A percentile compares a stretch with the other conserved stretches of the same genome.
phyloP scores from a whole-genome alignment of 2,329 filamentous ascomycete species.

The Pseudogymnoascus sp. region DNA sequence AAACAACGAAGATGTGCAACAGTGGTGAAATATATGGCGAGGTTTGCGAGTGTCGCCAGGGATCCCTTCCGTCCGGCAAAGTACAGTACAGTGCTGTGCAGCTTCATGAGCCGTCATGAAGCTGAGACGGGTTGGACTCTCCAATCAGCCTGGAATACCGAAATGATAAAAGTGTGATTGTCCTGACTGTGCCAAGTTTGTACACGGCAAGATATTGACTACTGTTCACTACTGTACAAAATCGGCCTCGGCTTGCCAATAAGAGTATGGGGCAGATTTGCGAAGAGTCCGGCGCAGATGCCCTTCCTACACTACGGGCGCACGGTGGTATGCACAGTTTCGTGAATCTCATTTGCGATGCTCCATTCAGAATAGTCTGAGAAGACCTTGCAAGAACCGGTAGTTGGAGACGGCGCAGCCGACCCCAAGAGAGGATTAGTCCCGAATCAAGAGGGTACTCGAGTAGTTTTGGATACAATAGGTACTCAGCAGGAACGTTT shows the following conservation, averaged over 20 bases:
- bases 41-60: neutral
- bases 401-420: neutral
- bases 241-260: conserved; percentile 1
- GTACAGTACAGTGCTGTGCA: neutral
- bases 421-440: neutral
- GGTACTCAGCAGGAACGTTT: conserved; percentile 4
- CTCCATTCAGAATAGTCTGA: conserved; percentile 6
- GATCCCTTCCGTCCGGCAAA: neutral
- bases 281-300: neutral
- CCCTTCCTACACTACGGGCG: neutral
- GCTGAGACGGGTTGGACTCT: neutral
- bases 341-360: conserved; percentile 5
- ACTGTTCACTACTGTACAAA: neutral
- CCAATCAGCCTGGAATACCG: conserved; percentile 5
- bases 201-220: conserved; percentile 5
- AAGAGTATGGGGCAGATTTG: conserved; percentile 5
- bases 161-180: conserved; percentile 1
- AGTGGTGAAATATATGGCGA: conserved; percentile 3
- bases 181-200: neutral
- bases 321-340: conserved; percentile 2
- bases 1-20: conserved; percentile 7
- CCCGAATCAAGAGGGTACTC: neutral
- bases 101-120: neutral
- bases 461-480: neutral
- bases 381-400: conserved; percentile 5